These are phyloP conservation scores for Halophytophthora polymorphica DNA, from an alignment of 352 stramenopile species.

Conservation along the genomic window DNA sequence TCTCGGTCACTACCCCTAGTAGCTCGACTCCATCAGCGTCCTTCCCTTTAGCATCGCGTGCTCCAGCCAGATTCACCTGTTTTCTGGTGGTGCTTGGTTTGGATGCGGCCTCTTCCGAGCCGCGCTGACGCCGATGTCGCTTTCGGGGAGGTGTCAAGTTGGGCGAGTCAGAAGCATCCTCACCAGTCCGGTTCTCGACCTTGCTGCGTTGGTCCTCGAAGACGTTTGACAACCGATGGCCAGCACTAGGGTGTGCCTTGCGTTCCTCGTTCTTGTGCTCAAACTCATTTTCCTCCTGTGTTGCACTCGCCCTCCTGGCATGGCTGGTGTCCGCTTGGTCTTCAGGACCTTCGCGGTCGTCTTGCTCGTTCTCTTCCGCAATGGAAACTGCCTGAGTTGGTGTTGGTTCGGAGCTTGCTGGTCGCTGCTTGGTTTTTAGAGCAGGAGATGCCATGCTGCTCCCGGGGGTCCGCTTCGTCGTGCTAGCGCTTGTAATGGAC, in stretches of 20 bases:
- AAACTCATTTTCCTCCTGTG: conserved; percentile 8
- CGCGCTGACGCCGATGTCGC: conserved; percentile 9
- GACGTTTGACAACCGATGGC: no score
- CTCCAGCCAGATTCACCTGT: not conserved
- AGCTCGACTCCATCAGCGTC: conserved; percentile 9
- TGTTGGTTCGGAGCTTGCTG: conserved; percentile 32
- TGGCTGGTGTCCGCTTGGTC: not conserved
- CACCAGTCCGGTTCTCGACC: not conserved
- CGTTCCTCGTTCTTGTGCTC: conserved; percentile 2
- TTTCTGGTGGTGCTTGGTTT: not conserved
- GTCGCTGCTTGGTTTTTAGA: conserved; percentile 30
- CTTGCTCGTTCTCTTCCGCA: conserved; percentile 28
- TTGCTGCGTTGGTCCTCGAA: no score
- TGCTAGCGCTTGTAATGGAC: conserved; percentile 22
- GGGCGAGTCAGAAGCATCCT: conserved; percentile 2
- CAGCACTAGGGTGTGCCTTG: not conserved
- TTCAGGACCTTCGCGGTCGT: conserved; percentile 2
- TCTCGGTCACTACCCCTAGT: conserved; percentile 7
- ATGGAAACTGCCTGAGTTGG: conserved; percentile 33
- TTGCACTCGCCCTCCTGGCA: conserved; percentile 1
- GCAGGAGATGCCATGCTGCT: conserved; percentile 20
- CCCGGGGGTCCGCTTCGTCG: conserved; percentile 10
- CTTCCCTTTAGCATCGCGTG: conserved; percentile 10
- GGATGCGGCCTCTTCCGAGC: conserved; percentile 4
- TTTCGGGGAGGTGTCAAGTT: conserved; percentile 9